Evolutionary conservation across 2,329 filamentous ascomycete species (phyloP), one percentile per base, ranked within the genome.

Genomic region (Cytospora leucostoma): DNA sequence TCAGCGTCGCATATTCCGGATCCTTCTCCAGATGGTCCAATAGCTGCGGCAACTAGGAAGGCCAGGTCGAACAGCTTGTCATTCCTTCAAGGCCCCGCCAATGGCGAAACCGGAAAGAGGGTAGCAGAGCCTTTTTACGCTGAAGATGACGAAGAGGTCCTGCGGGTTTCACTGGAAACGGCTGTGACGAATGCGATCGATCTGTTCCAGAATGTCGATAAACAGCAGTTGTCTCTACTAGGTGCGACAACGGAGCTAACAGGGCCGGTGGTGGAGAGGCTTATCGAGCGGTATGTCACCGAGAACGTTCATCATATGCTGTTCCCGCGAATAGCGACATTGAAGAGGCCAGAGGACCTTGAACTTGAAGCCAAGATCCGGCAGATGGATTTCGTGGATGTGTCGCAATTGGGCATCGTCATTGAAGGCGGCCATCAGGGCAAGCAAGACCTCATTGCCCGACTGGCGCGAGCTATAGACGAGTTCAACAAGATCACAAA

Each of bases 181-280:
- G 93, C 94, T 1, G 91, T 99, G 12, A 97, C 92, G 11, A 86
- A 91, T 11, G 95, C 93, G 0, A 98, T 99, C 68, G 95, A 99
- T 71, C 82, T 98, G 1, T 99, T 99, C 69, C 94, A 98, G 71
- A 88, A 88, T 65, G 94, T 99, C 7, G 95, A 99, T 74, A 97
- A 97, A 74, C 92, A 96, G 71, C 95, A 98, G 71, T 80, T 99
- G 34, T 97, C 94, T 3, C 82, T 96, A 40, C 82, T 99, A 5
- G 95, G 93, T 19, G 91, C 93, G 5, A 97, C 93, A 1, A 99
- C 96, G 2, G 93, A 97, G 72, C 79, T 99, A 58, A 98, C 95
- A 0, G 94, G 95, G 0, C 92, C 93, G 1, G 79, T 96, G 10
- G 93, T 99, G 1, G 96, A 99, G 77, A 88, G 91, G 66, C 82